phyloP scores from a whole-genome alignment of 305 asterid genomes.

The Lippia alba region DNA sequence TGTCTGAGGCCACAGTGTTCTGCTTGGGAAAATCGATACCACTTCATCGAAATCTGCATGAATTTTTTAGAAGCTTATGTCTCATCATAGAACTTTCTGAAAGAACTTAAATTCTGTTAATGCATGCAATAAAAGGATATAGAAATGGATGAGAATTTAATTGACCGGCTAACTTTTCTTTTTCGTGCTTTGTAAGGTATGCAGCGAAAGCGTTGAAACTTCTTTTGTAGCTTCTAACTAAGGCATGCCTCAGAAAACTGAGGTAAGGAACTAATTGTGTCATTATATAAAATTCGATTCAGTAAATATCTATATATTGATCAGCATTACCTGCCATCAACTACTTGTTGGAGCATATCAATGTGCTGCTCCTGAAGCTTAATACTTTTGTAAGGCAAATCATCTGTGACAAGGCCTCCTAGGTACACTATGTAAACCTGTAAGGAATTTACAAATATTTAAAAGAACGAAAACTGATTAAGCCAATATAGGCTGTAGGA shows the following conservation, averaged over 20 bases:
- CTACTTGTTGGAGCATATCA: slow-evolving; percentile 37
- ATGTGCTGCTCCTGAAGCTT: slow-evolving; percentile 36
- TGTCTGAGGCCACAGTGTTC: slow-evolving; percentile 45
- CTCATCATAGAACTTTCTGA: not conserved
- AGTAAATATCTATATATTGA: not conserved
- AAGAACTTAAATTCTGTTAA: not conserved
- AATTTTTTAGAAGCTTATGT: slow-evolving; percentile 2
- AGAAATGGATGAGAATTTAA: not conserved
- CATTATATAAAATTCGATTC: not conserved
- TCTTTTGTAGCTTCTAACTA: slow-evolving; percentile 46
- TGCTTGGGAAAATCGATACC: slow-evolving; percentile 46
- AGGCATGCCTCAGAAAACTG: slow-evolving; percentile 28
- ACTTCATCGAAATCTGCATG: slow-evolving; percentile 45
- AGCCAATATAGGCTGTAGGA: not conserved
- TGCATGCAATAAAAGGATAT: not conserved
- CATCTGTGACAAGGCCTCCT: slow-evolving; percentile 28
- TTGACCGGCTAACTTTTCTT: slow-evolving; percentile 40
- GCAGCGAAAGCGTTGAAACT: slow-evolving; percentile 56
- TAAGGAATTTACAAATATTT: not conserved
- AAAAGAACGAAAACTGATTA: not conserved
- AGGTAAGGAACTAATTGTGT: not conserved
- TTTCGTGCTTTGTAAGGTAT: slow-evolving; percentile 44
- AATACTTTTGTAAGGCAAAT: slow-evolving; percentile 17
- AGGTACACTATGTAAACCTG: slow-evolving; percentile 42
- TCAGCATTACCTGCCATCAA: slow-evolving; percentile 19